Base-by-base conservation (phyloP, 495 filamentous ascomycete genomes). In the Aspergillus sparsus region DNA sequence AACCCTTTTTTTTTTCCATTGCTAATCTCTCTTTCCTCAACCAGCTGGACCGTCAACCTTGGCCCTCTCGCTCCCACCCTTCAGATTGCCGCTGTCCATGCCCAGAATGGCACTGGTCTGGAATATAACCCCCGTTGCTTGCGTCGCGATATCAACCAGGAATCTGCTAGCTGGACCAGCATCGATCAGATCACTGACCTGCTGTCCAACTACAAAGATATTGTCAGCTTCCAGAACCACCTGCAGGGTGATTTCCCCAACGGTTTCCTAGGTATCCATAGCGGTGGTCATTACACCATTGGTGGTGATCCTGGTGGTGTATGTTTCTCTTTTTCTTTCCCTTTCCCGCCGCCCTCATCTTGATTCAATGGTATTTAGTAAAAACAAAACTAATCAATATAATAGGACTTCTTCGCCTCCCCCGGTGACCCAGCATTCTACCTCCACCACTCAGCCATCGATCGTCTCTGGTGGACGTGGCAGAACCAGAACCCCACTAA, bases 401-500 rank as follows among this genome's bases (percentile, higher is more conserved):
- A 66, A 49, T 62, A 70, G 41, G 69, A 74, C 39, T 58, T 74
- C 10, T 74, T 71, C 32, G 61, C 68, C 11, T 74, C 68, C 8
- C 64, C 68, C 32, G 66, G 68, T 32, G 84, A 87, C 62, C 83
- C 82, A 1, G 67, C 82, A 0, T 85, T 85, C 67, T 83, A 80
- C 66, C 74, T 86, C 44, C 83, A 86, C 65, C 82, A 86, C 57
- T 71, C 74, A 1, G 73, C 82, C 59, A 71, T 87, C 7, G 84
- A 85, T 63, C 77, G 83, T 0, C 44, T 85, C 8, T 87, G 82
- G 81, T 82, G 78, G 76, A 71, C 75, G 21, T 87, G 84, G 84
- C 83, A 86, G 64, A 62, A 57, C 27, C 45, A 15, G 18, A 63
- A 69, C 21, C 66, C 62, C 7, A 13, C 9, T 13, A 64, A 60